Base-by-base conservation (phyloP, 2,329 filamentous ascomycete genomes). In the Verticillium tricorpus region DNA sequence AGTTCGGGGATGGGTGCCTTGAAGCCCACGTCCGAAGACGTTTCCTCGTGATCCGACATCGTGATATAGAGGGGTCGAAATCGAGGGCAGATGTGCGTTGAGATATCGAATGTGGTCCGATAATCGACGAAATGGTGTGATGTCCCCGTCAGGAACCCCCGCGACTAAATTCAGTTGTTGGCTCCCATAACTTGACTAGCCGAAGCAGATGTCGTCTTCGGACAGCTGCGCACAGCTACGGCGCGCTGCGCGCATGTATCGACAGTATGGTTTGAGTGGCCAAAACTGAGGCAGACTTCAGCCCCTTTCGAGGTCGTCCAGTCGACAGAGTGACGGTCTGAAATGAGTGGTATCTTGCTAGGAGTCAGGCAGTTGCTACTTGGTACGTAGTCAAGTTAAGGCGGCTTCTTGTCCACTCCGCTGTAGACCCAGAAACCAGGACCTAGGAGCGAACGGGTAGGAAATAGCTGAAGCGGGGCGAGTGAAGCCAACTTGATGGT, bases 321-420 rank as follows among this genome's bases (percentile, higher is more conserved):
- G 14, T 40, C 15, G 6, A 7, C 17, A 17, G 15, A 40, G 37
- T 7, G 19, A 52, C 45, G 19, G 19, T 52, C 45, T 25, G 22
- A 40, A 19, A 9, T 3, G 8, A 12, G n/a, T 2, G 8, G 12
- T 14, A n/a, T 56, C 5, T 55, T 28, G 34, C 11, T 7, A n/a
- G 14, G 22, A 35, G 56, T 35, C 11, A 77, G 70, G 83, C 78
- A 19, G 11, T 22, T 22, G 22, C 6, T 52, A 19, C 19, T 35
- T 7, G 4, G 19, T 12, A 9, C 45, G 19, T 22, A 14, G 19
- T 52, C 9, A 8, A 94, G 81, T 97, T 98, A 98, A 85, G 94
- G 94, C 77, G 95, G 94, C 82, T 96, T 94, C 84, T 93, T 95
- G 84, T 95, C 92, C 83, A 93, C 91, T 90, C 94, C 93, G 84